phyloP scores from a whole-genome alignment of 2,329 filamentous ascomycete genomes.

The Fusarium pseudocircinatum region DNA sequence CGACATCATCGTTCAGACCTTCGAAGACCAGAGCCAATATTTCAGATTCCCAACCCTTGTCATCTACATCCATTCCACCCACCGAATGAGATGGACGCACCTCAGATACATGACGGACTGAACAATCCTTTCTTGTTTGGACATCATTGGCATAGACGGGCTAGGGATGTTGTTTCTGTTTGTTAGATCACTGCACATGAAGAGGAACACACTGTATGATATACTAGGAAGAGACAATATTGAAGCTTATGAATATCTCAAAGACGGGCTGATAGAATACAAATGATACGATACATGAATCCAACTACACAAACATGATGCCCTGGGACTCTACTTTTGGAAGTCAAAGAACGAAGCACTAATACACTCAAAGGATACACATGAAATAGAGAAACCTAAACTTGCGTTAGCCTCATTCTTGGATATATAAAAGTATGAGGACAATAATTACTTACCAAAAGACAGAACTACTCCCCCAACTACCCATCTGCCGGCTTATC shows the following conservation, averaged over 20 bases:
- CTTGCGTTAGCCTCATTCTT: not conserved
- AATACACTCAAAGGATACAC: slow-evolving; percentile 26
- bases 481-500: slow-evolving; percentile 29
- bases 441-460: not conserved
- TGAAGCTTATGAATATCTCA: not conserved
- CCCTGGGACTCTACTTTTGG: not conserved
- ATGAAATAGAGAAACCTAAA: slow-evolving; percentile 5
- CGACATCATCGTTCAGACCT: not conserved
- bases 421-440: fast-evolving
- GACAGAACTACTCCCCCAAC: not conserved
- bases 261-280: not conserved
- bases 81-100: slow-evolving; percentile 40
- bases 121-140: not conserved
- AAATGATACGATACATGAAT: not conserved
- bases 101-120: slow-evolving; percentile 25
- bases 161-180: not conserved
- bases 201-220: not conserved
- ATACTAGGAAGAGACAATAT: not conserved
- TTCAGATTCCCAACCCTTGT: not conserved
- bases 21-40: slow-evolving; percentile 4
- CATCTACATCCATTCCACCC: not conserved
- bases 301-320: not conserved
- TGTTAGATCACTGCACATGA: not conserved
- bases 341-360: not conserved
- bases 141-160: not conserved